Percentiles rank a stretch among this genome's conserved stretches.
Conservation (phyloP, 257 asterid species). For the Solanum appendiculatum region DNA sequence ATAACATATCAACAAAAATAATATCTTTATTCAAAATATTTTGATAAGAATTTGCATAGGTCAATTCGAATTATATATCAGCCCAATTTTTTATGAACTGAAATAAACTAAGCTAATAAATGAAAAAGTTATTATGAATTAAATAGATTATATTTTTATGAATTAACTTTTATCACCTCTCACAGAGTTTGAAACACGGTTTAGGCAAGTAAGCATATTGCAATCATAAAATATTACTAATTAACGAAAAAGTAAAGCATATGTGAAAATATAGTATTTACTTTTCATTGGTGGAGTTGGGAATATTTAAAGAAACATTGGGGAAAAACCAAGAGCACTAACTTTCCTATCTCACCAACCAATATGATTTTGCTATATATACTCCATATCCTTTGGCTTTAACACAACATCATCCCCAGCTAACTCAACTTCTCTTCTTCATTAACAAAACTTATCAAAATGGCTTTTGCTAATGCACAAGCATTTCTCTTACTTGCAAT, state of each 20-base stretch:
- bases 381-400: not conserved
- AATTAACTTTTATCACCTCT: not conserved
- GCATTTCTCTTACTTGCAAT: constrained; percentile 2
- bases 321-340: not conserved
- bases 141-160: not conserved
- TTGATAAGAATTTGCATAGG: not conserved
- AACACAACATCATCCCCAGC: not conserved
- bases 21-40: no score
- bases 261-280: not conserved
- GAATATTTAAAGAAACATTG: not conserved
- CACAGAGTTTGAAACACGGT: not conserved
- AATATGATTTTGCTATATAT: not conserved
- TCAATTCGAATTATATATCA: not conserved
- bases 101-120: not conserved
- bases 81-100: no score
- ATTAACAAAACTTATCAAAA: not conserved
- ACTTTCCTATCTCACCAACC: not conserved
- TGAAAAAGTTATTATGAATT: not conserved
- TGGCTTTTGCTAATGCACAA: constrained; percentile 12
- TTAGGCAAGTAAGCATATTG: not conserved
- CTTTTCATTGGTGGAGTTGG: not conserved
- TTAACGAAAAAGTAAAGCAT: not conserved
- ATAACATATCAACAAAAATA: no score
- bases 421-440: not conserved
- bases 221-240: not conserved